Percentiles rank a stretch among this genome's conserved stretches.
Evolutionary conservation across 352 stramenopile genomes (phyloP).

Genomic region (Halophytophthora batemanensis): DNA sequence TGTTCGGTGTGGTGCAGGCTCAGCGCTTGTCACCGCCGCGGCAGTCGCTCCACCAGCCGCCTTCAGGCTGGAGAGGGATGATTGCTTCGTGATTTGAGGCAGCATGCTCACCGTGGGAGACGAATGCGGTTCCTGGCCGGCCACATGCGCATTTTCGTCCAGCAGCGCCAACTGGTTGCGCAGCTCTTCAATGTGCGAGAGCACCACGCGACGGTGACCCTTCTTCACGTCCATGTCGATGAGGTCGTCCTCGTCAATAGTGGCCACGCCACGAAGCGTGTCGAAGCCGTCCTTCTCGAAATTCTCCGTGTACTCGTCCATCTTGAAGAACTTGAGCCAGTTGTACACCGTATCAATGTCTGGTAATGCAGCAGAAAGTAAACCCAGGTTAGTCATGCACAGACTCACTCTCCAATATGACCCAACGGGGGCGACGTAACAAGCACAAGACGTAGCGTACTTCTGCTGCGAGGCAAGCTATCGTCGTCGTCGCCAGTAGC

Average conservation of each 20-base stretch:
- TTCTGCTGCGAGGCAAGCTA: constrained; percentile 38
- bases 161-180: constrained; percentile 58
- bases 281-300: constrained; percentile 89
- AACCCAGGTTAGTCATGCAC: background rate
- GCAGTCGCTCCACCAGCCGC: constrained; percentile 17
- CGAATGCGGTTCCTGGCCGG: constrained; percentile 63
- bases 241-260: constrained; percentile 84
- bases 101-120: constrained; percentile 81
- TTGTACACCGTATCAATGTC: constrained; percentile 80
- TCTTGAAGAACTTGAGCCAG: constrained; percentile 85
- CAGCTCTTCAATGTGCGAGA: constrained; percentile 85
- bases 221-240: constrained; percentile 90
- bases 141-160: constrained; percentile 55
- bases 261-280: constrained; percentile 78
- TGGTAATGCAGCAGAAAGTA: constrained; percentile 10
- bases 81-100: constrained; percentile 48
- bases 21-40: constrained; percentile 10
- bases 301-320: constrained; percentile 86
- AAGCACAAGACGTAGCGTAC: constrained; percentile 22
- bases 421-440: too few species aligned
- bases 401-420: too few species aligned
- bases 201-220: constrained; percentile 77
- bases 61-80: constrained; percentile 35
- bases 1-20: constrained; percentile 30
- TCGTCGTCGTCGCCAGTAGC: constrained; percentile 39